These are phyloP conservation scores for Ceratocystis ficicola DNA, from an alignment of 2,329 filamentous ascomycete species.

Conservation along the genomic window DNA sequence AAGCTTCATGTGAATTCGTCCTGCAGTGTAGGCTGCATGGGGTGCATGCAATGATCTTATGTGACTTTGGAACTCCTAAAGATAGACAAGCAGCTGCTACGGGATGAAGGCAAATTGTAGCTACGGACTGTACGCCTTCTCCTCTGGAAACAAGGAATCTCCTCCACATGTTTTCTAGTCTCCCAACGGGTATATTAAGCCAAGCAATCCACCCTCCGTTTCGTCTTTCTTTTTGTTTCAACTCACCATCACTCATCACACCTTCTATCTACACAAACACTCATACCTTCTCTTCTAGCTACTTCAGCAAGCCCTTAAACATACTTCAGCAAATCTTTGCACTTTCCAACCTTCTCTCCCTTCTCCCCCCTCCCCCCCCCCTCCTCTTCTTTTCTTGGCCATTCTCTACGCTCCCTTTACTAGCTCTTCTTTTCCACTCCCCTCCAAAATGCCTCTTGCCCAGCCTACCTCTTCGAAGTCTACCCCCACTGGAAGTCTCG, in stretches of 20 bases:
- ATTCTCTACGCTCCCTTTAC: no score
- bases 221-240: neutral
- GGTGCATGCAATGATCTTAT: neutral
- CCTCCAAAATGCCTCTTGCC: no score
- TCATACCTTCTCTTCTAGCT: neutral
- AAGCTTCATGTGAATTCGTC: neutral
- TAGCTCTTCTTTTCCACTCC: no score
- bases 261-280: neutral
- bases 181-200: neutral
- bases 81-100: neutral
- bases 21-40: neutral
- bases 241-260: neutral
- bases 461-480: neutral
- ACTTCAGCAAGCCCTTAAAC: no score
- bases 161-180: neutral
- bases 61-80: neutral
- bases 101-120: neutral
- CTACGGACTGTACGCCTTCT: neutral
- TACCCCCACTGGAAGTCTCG: neutral
- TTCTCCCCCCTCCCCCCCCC: no score
- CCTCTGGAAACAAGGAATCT: neutral
- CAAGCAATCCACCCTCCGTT: neutral
- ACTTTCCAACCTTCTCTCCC: no score
- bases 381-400: no score
- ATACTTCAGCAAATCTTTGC: no score